Percentiles rank a stretch among this genome's conserved stretches.
Conservation (phyloP, 306 rosid species). For the Dryas drummondii region DNA sequence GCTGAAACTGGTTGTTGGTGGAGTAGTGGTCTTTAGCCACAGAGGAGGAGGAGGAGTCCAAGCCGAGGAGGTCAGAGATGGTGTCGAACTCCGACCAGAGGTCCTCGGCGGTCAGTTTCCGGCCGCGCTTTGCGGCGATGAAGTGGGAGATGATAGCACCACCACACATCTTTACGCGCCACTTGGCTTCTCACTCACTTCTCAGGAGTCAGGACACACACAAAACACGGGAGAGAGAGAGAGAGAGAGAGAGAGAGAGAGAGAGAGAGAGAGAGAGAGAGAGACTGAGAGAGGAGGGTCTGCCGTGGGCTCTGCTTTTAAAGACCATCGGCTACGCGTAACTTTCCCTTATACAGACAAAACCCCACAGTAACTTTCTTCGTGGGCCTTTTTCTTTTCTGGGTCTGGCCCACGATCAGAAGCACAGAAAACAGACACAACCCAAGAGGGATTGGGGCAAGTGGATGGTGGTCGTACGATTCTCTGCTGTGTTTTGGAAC, state of each 20-base stretch:
- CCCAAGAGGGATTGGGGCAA: no score
- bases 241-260: neutral
- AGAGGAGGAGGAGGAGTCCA: constrained; percentile 16
- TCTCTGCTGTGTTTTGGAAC: neutral
- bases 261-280: neutral
- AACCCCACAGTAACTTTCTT: no score
- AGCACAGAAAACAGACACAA: no score
- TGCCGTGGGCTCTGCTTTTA: no score
- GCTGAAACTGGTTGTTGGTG: neutral
- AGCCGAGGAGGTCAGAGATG: constrained; percentile 58
- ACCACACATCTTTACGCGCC: constrained; percentile 63
- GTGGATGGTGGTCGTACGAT: neutral
- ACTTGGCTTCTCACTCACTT: neutral
- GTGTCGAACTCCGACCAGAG: constrained; percentile 68
- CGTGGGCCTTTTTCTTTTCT: no score
- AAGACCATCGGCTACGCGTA: no score
- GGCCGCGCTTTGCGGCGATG: constrained; percentile 49
- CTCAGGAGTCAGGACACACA: no score
- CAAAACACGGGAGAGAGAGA: neutral
- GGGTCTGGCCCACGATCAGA: no score
- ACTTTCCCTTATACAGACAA: no score
- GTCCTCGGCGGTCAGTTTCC: constrained; percentile 37
- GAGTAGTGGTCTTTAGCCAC: neutral
- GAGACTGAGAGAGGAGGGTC: no score
- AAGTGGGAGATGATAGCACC: constrained; percentile 85